Conservation (phyloP, 495 filamentous ascomycete species). For the Jackrogersella minutella region DNA sequence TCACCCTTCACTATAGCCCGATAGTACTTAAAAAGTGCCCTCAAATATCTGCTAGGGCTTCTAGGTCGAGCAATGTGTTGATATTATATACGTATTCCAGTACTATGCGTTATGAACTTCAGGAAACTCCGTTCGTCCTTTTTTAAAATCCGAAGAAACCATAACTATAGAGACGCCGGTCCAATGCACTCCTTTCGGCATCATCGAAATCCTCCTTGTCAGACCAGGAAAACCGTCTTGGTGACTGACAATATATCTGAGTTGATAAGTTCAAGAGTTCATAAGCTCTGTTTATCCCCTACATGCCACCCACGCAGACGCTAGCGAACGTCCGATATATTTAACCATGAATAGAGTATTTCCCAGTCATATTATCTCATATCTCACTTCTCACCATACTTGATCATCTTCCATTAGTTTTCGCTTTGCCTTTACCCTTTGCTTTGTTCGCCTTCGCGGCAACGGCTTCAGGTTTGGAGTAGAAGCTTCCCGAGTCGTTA, state of each 20-base stretch:
- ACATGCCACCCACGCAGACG: neutral
- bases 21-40: neutral
- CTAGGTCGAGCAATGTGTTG: neutral
- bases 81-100: slow-evolving; percentile 19
- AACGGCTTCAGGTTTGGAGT: slow-evolving; percentile 49
- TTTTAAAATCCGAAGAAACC: slow-evolving; percentile 28
- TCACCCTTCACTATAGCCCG: neutral
- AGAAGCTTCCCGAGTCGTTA: slow-evolving; percentile 63
- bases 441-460: slow-evolving; percentile 43
- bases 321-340: slow-evolving; percentile 1
- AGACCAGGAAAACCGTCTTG: slow-evolving; percentile 4
- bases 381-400: neutral
- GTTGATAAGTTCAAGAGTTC: neutral
- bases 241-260: neutral
- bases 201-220: too few relatives aligned
- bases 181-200: slow-evolving; percentile 3
- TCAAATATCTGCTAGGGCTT: neutral
- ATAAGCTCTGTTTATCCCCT: neutral
- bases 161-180: slow-evolving; percentile 12
- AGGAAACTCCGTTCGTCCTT: neutral
- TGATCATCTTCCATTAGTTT: slow-evolving; percentile 22
- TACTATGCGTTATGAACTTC: slow-evolving; percentile 17
- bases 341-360: slow-evolving; percentile 5
- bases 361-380: neutral
- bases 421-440: slow-evolving; percentile 43